Conservation (phyloP, 768 basidiomycete genomes). For the Tephrocybe sp. region DNA sequence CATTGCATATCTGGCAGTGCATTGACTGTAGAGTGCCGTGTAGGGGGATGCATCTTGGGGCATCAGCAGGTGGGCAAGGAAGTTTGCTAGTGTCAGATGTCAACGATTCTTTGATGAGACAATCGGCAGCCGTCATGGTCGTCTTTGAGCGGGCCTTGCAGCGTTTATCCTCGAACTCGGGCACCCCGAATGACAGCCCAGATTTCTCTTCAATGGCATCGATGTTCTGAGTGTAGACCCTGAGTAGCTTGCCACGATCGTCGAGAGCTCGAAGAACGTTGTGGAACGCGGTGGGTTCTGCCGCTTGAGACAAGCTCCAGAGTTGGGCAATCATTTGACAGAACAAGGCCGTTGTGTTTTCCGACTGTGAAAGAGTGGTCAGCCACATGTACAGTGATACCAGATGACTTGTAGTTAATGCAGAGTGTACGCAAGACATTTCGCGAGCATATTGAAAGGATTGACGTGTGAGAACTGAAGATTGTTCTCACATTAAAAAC, state of each 20-base stretch:
- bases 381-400: neutral
- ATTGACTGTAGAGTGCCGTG: constrained; percentile 82
- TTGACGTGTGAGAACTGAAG: neutral
- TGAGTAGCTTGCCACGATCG: constrained; percentile 68
- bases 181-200: constrained; percentile 86
- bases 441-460: neutral
- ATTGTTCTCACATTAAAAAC: constrained; percentile 70
- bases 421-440: no score
- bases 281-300: constrained; percentile 82
- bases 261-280: constrained; percentile 71
- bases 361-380: constrained; percentile 46
- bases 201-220: constrained; percentile 84
- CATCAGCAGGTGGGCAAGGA: constrained; percentile 52
- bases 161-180: constrained; percentile 60
- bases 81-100: constrained; percentile 29
- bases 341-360: constrained; percentile 71
- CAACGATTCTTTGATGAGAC: constrained; percentile 16
- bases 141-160: constrained; percentile 48
- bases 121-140: constrained; percentile 24
- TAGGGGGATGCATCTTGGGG: constrained; percentile 83
- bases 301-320: constrained; percentile 66
- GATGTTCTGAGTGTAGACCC: constrained; percentile 94
- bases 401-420: neutral
- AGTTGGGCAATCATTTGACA: constrained; percentile 89
- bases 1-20: constrained; percentile 79